A percentile compares a stretch with the other conserved stretches of the same genome.
Conservation (phyloP, 441 rosid genomes). For the Corymbia calophylla region DNA sequence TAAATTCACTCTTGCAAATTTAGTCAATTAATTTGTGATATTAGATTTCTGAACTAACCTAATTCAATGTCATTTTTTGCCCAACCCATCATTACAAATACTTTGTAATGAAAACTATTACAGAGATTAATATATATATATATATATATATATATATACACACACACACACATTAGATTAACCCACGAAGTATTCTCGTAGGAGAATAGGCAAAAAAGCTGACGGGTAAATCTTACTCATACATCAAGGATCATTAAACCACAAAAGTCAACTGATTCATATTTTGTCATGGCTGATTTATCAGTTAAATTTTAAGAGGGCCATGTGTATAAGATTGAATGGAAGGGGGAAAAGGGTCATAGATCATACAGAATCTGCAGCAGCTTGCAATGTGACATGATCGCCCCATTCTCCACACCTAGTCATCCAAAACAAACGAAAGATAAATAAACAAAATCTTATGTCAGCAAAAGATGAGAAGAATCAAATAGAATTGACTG, state of each 20-base stretch:
- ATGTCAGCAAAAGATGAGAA: not conserved
- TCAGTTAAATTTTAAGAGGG: not conserved
- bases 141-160: too few relatives aligned
- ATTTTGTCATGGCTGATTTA: not conserved
- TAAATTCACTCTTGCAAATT: not conserved
- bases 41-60: not conserved
- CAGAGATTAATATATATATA: too few relatives aligned
- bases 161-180: too few relatives aligned
- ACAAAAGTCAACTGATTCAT: not conserved
- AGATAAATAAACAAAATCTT: not conserved
- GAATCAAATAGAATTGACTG: not conserved
- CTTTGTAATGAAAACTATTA: not conserved
- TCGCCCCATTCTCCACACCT: slow-evolving; percentile 97
- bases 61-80: not conserved
- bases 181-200: not conserved
- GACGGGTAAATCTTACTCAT: not conserved
- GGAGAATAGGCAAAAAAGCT: not conserved
- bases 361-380: slow-evolving; percentile 61
- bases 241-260: not conserved
- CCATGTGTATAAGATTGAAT: not conserved
- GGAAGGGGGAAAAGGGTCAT: not conserved
- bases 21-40: not conserved
- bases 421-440: slow-evolving; percentile 1
- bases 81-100: not conserved
- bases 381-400: slow-evolving; percentile 92